Base-by-base conservation (phyloP, 2,329 filamentous ascomycete genomes). In the Chlorencoelia australis region DNA sequence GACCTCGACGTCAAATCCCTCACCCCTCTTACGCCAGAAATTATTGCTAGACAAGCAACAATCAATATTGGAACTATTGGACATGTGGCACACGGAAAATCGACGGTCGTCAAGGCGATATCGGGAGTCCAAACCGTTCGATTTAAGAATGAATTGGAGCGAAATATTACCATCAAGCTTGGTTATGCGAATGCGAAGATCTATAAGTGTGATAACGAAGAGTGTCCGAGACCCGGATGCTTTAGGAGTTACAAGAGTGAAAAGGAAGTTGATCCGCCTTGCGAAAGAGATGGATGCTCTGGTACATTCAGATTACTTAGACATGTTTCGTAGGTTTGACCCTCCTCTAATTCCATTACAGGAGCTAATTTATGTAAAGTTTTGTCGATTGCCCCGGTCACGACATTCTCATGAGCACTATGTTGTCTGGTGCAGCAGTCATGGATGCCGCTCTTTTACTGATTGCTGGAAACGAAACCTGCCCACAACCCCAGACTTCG, bases 381-480 rank as follows among this genome's bases (percentile, higher is more conserved):
- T 98, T 96, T 61, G 91, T 96, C 51, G 91, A 96, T 65, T 96
- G 91, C 72, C 91, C 91, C 39, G 91, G 91, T 64, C 91, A 98
- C 84, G 91, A 98, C 68, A 98, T 98, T 87, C 88, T 98, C 62
- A 98, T 98, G 91, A 96, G 89, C 67, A 98, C 91, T 55, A 98
- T 98, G 91, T 80, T 98, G 72, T 98, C 91, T 58, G 91, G 91
- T 58, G 91, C 91, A 54, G 91, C 91, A 47, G 91, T 98, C 74
- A 98, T 98, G 91, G 91, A 98, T 65, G 91, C 91, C 48, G 91
- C 91, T 13, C 75, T 98, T 42, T 77, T 98, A 38, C 73, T 98
- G 37, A 95, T 98, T 59, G 91, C 91, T 44, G 91, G 91, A 61
- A 98, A 98, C 68, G 91, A 98, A 80, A 79, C 85, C 35, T 96